Conservation (phyloP, 2,329 filamentous ascomycete genomes). For the Uncinocarpus reesii region DNA sequence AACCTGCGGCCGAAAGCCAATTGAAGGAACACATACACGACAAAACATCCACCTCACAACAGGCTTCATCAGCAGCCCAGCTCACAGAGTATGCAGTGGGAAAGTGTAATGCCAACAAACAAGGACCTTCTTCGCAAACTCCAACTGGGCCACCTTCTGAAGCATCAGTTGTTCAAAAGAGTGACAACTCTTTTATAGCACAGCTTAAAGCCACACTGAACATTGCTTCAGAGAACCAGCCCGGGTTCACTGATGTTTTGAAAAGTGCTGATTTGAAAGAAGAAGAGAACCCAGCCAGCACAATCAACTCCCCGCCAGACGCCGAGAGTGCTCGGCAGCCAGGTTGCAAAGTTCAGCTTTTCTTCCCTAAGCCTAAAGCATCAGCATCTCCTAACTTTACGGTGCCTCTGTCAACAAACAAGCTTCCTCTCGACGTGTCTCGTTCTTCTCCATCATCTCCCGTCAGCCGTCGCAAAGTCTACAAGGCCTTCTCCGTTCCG, state of each 20-base stretch:
- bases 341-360: background rate
- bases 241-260: background rate
- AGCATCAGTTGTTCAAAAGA: background rate
- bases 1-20: background rate
- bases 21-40: too few species aligned
- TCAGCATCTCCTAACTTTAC: background rate
- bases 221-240: slow-evolving; percentile 6
- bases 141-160: background rate
- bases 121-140: background rate
- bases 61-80: background rate
- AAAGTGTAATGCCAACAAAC: background rate
- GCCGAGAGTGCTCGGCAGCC: slow-evolving; percentile 1
- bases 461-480: background rate
- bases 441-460: slow-evolving; percentile 1
- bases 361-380: slow-evolving; percentile 7
- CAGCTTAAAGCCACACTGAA: slow-evolving; percentile 13
- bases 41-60: background rate
- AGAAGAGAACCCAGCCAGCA: background rate
- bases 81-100: background rate
- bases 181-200: slow-evolving; percentile 7
- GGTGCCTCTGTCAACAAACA: slow-evolving; percentile 2
- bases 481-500: background rate
- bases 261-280: background rate
- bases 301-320: background rate
- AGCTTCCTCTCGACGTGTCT: background rate